phyloP scores from a whole-genome alignment of 2,329 filamentous ascomycete species.

The Nigrospora sphaerica region DNA sequence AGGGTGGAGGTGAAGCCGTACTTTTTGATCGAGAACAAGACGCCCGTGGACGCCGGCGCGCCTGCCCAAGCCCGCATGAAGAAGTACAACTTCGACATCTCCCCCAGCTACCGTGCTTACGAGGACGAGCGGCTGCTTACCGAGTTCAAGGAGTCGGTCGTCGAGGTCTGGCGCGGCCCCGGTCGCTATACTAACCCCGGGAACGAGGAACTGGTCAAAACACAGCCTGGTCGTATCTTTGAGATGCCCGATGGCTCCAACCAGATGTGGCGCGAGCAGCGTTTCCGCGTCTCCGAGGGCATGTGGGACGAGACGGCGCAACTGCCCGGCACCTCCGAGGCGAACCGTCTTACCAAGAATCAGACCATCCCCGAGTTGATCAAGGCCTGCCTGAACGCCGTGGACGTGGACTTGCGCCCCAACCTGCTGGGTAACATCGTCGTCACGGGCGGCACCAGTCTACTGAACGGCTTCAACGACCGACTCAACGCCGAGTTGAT shows the following conservation, averaged over 20 bases:
- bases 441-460: conserved; percentile 78
- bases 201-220: conserved; percentile 71
- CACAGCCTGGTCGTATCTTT: conserved; percentile 75
- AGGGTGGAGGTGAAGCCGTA: conserved; percentile 72
- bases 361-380: conserved; percentile 83
- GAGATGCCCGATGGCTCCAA: conserved; percentile 98
- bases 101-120: conserved; percentile 68
- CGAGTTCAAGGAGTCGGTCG: conserved; percentile 96
- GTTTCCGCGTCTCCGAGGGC: conserved; percentile 79
- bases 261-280: conserved; percentile 85
- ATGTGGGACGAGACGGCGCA: conserved; percentile 84
- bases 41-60: conserved; percentile 77
- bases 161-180: conserved; percentile 85
- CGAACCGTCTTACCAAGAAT: conserved; percentile 49
- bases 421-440: conserved; percentile 84
- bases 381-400: conserved; percentile 65
- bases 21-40: conserved; percentile 83
- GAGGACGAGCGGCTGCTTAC: conserved; percentile 91
- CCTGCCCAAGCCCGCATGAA: conserved; percentile 70
- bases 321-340: conserved; percentile 41
- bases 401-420: conserved; percentile 84
- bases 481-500: conserved; percentile 79
- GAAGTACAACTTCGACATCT: conserved; percentile 55
- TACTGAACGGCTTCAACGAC: conserved; percentile 89
- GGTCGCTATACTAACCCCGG: conserved; percentile 56